Percentiles rank a stretch among this genome's conserved stretches.
Conservation (phyloP, 2,329 filamentous ascomycete genomes). For the Hymenoscyphus fraxineus region DNA sequence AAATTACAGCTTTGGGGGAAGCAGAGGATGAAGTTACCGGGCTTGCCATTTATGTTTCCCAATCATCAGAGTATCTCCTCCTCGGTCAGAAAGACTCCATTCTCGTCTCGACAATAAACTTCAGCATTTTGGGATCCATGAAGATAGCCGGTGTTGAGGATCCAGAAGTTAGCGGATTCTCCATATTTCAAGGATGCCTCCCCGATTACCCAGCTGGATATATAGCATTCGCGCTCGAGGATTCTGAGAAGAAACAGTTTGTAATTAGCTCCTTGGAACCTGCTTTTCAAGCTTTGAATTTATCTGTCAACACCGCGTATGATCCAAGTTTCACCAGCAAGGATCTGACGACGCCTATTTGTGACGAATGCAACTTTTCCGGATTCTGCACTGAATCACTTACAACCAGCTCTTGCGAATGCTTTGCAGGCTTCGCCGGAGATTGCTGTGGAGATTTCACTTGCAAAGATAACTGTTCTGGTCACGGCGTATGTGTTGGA, state of each 20-base stretch:
- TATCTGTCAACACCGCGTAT: background rate
- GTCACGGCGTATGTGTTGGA: background rate
- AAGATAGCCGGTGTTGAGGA: conserved; percentile 1
- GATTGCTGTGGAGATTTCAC: background rate
- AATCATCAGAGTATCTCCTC: background rate
- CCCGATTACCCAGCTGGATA: background rate
- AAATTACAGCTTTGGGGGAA: background rate
- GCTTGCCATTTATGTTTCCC: background rate
- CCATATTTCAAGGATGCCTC: background rate
- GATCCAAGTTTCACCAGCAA: background rate
- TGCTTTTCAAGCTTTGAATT: background rate
- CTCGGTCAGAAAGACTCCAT: background rate
- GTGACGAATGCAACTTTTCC: background rate
- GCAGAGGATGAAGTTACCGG: background rate
- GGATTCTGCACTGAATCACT: background rate
- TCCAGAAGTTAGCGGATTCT: background rate
- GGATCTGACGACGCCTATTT: background rate
- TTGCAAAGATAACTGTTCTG: conserved; percentile 1
- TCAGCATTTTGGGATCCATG: background rate
- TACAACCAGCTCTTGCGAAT: background rate
- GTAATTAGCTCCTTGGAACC: background rate
- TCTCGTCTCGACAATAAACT: background rate
- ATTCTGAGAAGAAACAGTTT: conserved; percentile 1
- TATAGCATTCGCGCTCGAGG: background rate
- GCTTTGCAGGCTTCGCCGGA: conserved; percentile 2